A percentile compares a stretch with the other conserved stretches of the same genome.
phyloP scores from a whole-genome alignment of 2,329 filamentous ascomycete genomes.

The Diaporthe citriasiana region DNA sequence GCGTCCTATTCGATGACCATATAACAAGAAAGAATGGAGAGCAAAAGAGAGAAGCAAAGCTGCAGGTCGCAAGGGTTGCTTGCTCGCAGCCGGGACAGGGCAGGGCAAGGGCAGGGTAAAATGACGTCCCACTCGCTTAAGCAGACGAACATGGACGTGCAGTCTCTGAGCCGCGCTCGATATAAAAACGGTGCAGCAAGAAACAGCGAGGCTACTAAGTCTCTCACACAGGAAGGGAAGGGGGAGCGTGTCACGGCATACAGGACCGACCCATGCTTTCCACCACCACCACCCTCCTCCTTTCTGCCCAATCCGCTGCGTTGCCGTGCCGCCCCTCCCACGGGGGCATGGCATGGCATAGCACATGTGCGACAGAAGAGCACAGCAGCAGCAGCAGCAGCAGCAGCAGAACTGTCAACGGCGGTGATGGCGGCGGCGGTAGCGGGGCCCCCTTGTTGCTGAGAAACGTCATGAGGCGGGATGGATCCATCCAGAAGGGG shows the following conservation, averaged over 20 bases:
- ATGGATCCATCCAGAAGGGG: conserved; percentile 14
- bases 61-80: conserved; percentile 23
- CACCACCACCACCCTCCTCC: no score
- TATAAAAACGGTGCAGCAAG: conserved; percentile 23
- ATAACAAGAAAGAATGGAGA: conserved; percentile 18
- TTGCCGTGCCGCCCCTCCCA: conserved; percentile 13
- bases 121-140: conserved; percentile 39
- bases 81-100: conserved; percentile 18
- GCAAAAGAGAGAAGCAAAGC: not conserved
- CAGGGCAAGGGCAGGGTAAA: conserved; percentile 29
- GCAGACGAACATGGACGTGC: conserved; percentile 24
- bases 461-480: conserved; percentile 29
- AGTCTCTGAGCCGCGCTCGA: conserved; percentile 37
- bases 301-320: conserved; percentile 27
- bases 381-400: not conserved
- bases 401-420: not conserved
- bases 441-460: conserved; percentile 10
- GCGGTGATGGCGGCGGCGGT: not conserved
- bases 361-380: conserved; percentile 18
- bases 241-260: conserved; percentile 15
- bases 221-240: not conserved
- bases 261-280: not conserved
- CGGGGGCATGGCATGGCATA: conserved; percentile 16
- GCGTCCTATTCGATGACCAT: conserved; percentile 29
- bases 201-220: not conserved